Conservation (phyloP, 1,284 basidiomycete genomes). For the Melampsora americana region DNA sequence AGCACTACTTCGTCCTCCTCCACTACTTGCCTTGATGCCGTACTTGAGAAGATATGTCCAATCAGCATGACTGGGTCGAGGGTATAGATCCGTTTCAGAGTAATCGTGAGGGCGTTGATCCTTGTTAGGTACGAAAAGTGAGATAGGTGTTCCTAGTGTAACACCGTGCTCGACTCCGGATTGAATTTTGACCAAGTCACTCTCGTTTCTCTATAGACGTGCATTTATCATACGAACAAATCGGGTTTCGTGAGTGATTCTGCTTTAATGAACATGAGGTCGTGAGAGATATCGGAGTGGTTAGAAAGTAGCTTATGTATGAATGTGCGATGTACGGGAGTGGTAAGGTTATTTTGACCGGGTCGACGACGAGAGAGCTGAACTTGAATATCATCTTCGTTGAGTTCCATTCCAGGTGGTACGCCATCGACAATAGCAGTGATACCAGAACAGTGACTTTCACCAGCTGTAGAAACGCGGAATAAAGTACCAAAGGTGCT, state of each 20-base stretch:
- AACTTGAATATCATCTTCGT: constrained; percentile 78
- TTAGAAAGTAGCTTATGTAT: neutral
- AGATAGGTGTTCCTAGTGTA: constrained; percentile 95
- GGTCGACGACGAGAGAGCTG: constrained; percentile 89
- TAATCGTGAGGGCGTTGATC: constrained; percentile 99
- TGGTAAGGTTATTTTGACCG: constrained; percentile 94
- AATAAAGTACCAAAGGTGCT: constrained; percentile 75
- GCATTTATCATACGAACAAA: neutral
- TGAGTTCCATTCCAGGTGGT: constrained; percentile 85
- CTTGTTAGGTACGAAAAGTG: constrained; percentile 91
- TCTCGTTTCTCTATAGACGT: constrained; percentile 73
- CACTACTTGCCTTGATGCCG: constrained; percentile 92
- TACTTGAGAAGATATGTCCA: constrained; percentile 99
- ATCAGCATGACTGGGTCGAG: constrained; percentile 94
- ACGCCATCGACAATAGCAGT: constrained; percentile 97
- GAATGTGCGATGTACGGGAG: constrained; percentile 61
- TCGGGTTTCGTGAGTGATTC: neutral
- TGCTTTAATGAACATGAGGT: neutral
- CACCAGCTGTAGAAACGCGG: constrained; percentile 94
- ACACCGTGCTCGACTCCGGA: constrained; percentile 90
- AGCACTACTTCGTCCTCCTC: constrained; percentile 89
- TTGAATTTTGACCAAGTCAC: constrained; percentile 89
- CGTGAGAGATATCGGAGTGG: neutral
- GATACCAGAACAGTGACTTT: constrained; percentile 94
- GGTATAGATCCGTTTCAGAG: constrained; percentile 80